These are phyloP conservation scores for Pythium brachiatum DNA, from an alignment of 352 stramenopile genomes.

Conservation along the genomic window DNA sequence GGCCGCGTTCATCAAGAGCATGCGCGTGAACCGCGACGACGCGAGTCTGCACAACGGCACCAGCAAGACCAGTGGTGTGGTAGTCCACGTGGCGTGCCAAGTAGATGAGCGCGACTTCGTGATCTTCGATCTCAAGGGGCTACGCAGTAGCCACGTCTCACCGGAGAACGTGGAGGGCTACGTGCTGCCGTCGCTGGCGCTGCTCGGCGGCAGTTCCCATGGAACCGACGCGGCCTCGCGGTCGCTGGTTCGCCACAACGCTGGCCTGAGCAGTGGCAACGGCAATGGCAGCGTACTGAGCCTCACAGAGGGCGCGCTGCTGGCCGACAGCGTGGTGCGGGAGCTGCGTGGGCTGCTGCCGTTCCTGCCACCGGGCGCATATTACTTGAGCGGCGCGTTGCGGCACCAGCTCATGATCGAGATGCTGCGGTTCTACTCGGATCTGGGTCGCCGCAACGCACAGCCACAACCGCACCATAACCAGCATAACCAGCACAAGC, in stretches of 20 bases:
- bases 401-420: slow-evolving; percentile 44
- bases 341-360: slow-evolving; percentile 50
- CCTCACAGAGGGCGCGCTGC: slow-evolving; percentile 37
- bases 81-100: slow-evolving; percentile 41
- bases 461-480: background rate
- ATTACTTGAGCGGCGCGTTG: slow-evolving; percentile 47
- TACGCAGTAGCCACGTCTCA: slow-evolving; percentile 22
- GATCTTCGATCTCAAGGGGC: slow-evolving; percentile 29
- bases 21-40: slow-evolving; percentile 20
- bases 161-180: slow-evolving; percentile 46
- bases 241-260: background rate
- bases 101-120: slow-evolving; percentile 37
- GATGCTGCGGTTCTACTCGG: slow-evolving; percentile 57
- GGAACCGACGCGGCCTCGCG: background rate
- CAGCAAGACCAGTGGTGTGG: slow-evolving; percentile 7
- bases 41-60: background rate
- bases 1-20: slow-evolving; percentile 26
- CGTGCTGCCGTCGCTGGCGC: slow-evolving; percentile 33
- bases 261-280: background rate
- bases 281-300: slow-evolving; percentile 27
- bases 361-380: slow-evolving; percentile 42
- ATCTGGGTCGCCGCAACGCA: slow-evolving; percentile 17
- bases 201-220: slow-evolving; percentile 9
- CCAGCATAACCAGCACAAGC: background rate
- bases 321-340: slow-evolving; percentile 39